These are phyloP conservation scores for Spizellomyces punctatus DNA, from an alignment of 192 early-diverging fungal genomes.

Conservation along the genomic window DNA sequence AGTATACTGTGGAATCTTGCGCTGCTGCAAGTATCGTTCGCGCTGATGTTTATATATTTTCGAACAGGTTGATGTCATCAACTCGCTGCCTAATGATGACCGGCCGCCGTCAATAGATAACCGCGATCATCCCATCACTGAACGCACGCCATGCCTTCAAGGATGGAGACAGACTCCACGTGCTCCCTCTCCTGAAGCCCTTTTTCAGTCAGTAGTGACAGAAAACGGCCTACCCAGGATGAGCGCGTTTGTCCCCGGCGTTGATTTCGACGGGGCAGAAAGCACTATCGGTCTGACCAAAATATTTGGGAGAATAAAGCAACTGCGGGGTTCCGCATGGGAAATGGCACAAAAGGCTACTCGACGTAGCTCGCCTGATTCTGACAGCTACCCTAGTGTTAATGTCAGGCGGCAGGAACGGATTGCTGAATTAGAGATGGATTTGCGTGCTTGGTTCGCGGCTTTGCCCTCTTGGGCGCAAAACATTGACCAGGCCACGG, in stretches of 20 bases:
- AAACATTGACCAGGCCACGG: conserved; percentile 13
- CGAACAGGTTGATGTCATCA: conserved; percentile 17
- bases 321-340: conserved; percentile 21
- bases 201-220: conserved; percentile 19
- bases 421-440: conserved; percentile 9
- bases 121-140: conserved; percentile 13
- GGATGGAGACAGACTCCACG: conserved; percentile 16
- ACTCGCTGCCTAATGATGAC: not conserved
- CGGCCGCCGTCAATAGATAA: conserved; percentile 7
- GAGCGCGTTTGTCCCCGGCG: conserved; percentile 20
- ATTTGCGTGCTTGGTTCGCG: conserved; percentile 11
- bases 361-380: not conserved
- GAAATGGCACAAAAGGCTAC: conserved; percentile 13
- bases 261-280: conserved; percentile 28
- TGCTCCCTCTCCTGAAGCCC: conserved; percentile 27
- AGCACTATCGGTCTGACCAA: conserved; percentile 12
- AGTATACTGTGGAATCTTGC: not conserved
- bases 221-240: conserved; percentile 14
- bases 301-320: conserved; percentile 12
- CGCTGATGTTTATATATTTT: not conserved
- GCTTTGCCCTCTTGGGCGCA: conserved; percentile 25
- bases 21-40: not conserved
- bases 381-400: not conserved
- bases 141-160: conserved; percentile 18
- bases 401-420: not conserved